These are phyloP conservation scores for Globisporangium apiculatum DNA, from an alignment of 352 stramenopile genomes.

Conservation along the genomic window DNA sequence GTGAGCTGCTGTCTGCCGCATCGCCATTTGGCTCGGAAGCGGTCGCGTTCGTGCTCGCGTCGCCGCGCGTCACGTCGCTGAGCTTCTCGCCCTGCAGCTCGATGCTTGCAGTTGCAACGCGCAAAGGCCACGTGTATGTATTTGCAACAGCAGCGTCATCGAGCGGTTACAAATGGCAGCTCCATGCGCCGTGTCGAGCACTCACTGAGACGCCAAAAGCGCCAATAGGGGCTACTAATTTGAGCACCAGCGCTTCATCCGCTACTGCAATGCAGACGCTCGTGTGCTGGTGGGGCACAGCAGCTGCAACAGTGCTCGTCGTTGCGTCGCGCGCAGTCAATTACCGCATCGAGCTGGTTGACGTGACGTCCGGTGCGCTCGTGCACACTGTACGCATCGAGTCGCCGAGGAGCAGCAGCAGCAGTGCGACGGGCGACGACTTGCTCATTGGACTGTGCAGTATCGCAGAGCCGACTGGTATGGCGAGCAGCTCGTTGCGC, in stretches of 20 bases:
- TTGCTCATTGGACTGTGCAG: conserved; percentile 28
- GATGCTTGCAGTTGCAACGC: conserved; percentile 35
- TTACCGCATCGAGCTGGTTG: conserved; percentile 39
- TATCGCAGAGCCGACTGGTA: neutral
- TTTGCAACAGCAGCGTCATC: conserved; percentile 7
- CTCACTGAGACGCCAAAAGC: conserved; percentile 45
- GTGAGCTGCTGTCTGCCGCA: conserved; percentile 9
- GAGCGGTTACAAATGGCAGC: conserved; percentile 16
- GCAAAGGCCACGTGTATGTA: conserved; percentile 64
- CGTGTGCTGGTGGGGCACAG: conserved; percentile 33
- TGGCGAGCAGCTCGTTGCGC: neutral
- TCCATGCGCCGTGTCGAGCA: conserved; percentile 16
- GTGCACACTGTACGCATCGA: conserved; percentile 40
- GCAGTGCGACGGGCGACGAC: conserved; percentile 1
- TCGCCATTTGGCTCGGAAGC: conserved; percentile 18
- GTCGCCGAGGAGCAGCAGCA: neutral
- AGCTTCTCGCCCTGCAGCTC: conserved; percentile 29
- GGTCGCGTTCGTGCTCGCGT: conserved; percentile 29
- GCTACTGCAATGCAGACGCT: conserved; percentile 33
- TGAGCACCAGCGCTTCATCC: conserved; percentile 6
- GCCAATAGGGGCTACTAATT: conserved; percentile 3
- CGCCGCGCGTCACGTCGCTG: conserved; percentile 48
- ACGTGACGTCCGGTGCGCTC: conserved; percentile 26
- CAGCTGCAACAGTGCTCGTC: conserved; percentile 22
- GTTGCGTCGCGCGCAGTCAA: conserved; percentile 27